Base-by-base conservation (phyloP, 257 asterid genomes). In the Solanum paucissectum region DNA sequence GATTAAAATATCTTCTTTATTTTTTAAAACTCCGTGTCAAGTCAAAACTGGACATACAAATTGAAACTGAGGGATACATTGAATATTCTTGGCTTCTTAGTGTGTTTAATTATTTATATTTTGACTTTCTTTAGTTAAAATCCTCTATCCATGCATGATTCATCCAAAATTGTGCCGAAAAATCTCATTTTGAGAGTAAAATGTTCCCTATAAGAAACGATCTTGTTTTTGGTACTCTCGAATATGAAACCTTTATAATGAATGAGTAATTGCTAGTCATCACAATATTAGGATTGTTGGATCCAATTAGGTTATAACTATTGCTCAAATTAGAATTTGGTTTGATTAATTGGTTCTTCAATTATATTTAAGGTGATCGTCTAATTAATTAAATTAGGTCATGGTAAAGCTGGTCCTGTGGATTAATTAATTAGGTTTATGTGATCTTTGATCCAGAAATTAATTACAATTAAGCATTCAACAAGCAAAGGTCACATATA, bases 171-270 rank as follows among this genome's bases (percentile, higher is more conserved):
- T 5, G 21, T 49, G 21, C 7, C 8, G 58, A 14, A 49, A 14
- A 49, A 49, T 49, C 58, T 5, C 58, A 49, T 49, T 46, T 49
- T 14, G 58, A 49, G 21, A 14, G 21, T 13, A 49, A 49, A 49
- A 49, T 49, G 3, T 49, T 49, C 21, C 3, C 3, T 14, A 49
- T 49, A 18, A 55, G 14, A 55, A 55, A 0, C 10, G 4, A 55
- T 55, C n/a, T 0, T 55, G 0, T 18, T 55, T 55, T 55, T 0
- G 0, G 64, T 18, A 55, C n/a, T 55, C 4, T 55, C 4, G n/a
- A 55, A 55, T 55, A 55, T 18, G n/a, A 55, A 6, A 18, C 64
- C n/a, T 55, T 55, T 20, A 18, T 55, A 18, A 55, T 55, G 0
- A 55, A 55, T 55, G 64, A 55, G 10, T 2, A 52, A 23, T 52